phyloP scores from a whole-genome alignment of 345 rosid genomes.

The Salix caprea region DNA sequence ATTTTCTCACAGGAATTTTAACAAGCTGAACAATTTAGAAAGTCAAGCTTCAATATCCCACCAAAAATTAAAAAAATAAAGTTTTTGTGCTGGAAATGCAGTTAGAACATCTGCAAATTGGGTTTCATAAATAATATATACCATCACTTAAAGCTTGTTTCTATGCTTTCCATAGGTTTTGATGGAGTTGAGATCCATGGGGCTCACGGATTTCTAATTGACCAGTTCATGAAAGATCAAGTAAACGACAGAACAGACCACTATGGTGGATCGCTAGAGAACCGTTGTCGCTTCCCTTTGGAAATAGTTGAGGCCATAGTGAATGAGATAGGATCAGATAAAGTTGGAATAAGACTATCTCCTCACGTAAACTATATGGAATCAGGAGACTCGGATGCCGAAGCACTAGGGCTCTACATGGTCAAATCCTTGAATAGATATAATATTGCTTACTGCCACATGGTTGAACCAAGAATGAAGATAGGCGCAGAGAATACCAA shows the following conservation, averaged over 20 bases:
- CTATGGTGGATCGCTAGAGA: slow-evolving; percentile 60
- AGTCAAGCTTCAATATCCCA: too few species aligned
- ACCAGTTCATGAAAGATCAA: too few species aligned
- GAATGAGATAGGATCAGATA: slow-evolving; percentile 57
- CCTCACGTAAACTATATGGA: slow-evolving; percentile 49
- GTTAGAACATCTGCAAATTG: slow-evolving; percentile 53
- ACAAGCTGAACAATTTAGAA: too few species aligned
- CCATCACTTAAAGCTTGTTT: slow-evolving; percentile 61
- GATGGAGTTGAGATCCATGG: slow-evolving; percentile 80
- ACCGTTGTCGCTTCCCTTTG: slow-evolving; percentile 49
- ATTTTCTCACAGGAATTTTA: too few species aligned
- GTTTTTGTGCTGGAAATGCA: slow-evolving; percentile 29
- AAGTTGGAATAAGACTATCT: slow-evolving; percentile 58
- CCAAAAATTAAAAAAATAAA: too few species aligned
- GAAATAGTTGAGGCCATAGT: slow-evolving; percentile 58
- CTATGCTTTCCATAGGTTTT: slow-evolving; percentile 69
- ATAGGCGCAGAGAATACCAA: slow-evolving; percentile 16
- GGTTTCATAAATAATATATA: neutral
- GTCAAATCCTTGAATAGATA: slow-evolving; percentile 48
- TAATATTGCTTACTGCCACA: slow-evolving; percentile 57
- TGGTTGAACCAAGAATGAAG: slow-evolving; percentile 62
- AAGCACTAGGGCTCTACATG: slow-evolving; percentile 55
- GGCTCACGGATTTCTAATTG: slow-evolving; percentile 45
- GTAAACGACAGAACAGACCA: slow-evolving; percentile 52
- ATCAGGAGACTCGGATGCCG: slow-evolving; percentile 54